Evolutionary conservation across 768 basidiomycete species (phyloP).

Genomic region (Russula sp.): DNA sequence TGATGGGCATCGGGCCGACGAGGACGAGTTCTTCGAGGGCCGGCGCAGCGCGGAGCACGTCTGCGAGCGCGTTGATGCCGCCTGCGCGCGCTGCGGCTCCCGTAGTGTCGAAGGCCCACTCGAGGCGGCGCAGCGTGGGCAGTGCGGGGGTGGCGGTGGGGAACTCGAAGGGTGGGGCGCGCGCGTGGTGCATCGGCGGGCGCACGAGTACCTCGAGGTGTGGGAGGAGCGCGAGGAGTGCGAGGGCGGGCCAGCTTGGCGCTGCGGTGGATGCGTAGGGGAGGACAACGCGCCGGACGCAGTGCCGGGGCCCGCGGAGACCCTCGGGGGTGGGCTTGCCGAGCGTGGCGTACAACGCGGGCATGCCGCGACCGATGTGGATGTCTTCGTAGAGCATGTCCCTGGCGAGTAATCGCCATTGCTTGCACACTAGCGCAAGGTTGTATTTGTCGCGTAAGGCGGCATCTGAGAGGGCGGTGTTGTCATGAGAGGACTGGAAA

Average conservation of each 20-base stretch:
- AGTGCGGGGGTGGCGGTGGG: no score
- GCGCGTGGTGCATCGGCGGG: no score
- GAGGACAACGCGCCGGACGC: constrained; percentile 21
- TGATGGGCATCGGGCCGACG: no score
- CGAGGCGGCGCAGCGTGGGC: no score
- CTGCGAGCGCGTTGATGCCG: no score
- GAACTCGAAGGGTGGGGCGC: no score
- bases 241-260: constrained; percentile 11
- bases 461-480: neutral
- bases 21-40: no score
- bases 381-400: constrained; percentile 24
- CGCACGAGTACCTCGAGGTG: no score
- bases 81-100: no score
- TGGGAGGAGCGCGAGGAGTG: constrained; percentile 10
- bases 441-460: constrained; percentile 10
- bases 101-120: no score
- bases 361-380: constrained; percentile 12
- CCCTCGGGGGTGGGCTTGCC: neutral
- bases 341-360: constrained; percentile 9
- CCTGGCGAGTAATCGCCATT: constrained; percentile 12
- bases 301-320: neutral
- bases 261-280: constrained; percentile 15
- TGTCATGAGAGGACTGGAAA: constrained; percentile 4
- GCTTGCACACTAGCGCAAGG: constrained; percentile 19
- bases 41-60: no score